Evolutionary conservation across 345 rosid species (phyloP), one percentile per base, ranked within the genome.

Genomic region (Populus euphratica): DNA sequence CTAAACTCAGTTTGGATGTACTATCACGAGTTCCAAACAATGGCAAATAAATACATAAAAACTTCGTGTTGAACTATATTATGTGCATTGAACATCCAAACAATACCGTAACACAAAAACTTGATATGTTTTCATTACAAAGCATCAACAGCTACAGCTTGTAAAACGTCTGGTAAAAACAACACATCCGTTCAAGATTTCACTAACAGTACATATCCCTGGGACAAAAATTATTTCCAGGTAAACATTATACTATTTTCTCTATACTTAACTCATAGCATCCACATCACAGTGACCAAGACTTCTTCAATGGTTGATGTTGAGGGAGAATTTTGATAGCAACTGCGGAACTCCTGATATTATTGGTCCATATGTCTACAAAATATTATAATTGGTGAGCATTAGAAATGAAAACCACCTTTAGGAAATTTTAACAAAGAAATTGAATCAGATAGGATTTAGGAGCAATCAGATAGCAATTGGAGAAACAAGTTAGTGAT

Each of bases 301-400:
- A 63, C 25, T 16, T 38, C 17, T 84, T 84, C 76, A 92, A 17
- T 65, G 49, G 29, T 86, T 86, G 38, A 90, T 87, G 85, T 89
- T 92, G 95, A 90, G 86, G 73, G 97, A 87, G 86, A 85, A 90
- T 72, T 88, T 89, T 0, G 97, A 92, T 29, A 94, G 87, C 86
- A 92, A 86, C 81, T 86, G 91, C 2, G 98, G 98, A 33, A 91
- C 86, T 81, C 89, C 89, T 33, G 95, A 78, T 80, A 94, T 92
- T 78, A 91, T 66, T 0, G 86, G 89, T 69, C 96, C 98, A 68
- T 94, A 90, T 71, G 94, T 91, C 97, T 92, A 82, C 84, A 88
- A 70, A 66, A 72, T 11, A 36, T 23, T 65, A 69, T 13, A 70
- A 29, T 14, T 2, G 21, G 73, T 52, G 43, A 16, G 23, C 12